phyloP scores from a whole-genome alignment of 2,329 filamentous ascomycete species.

The Akanthomyces dipterigenus region DNA sequence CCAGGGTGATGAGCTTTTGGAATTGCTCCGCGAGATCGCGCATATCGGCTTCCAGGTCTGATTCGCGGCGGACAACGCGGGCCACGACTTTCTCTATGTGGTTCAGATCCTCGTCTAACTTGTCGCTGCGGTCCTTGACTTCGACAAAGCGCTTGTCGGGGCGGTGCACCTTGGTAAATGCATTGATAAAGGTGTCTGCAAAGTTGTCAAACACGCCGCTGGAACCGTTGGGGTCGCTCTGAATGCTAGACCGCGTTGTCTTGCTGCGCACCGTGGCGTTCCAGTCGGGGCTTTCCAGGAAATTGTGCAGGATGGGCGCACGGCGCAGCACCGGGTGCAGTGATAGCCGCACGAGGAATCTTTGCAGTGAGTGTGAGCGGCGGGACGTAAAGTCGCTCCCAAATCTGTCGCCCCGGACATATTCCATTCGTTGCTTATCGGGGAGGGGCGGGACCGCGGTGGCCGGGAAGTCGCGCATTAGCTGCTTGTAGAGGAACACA shows the following conservation, averaged over 20 bases:
- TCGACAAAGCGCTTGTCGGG: conserved; percentile 92
- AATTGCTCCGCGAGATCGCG: conserved; percentile 89
- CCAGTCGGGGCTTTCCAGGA: conserved; percentile 92
- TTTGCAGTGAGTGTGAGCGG: conserved; percentile 81
- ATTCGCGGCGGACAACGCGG: conserved; percentile 78
- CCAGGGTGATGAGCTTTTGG: conserved; percentile 82
- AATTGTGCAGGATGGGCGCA: conserved; percentile 74
- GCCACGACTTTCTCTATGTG: conserved; percentile 96
- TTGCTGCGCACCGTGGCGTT: conserved; percentile 89
- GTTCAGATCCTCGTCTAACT: conserved; percentile 85
- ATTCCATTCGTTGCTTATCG: conserved; percentile 99
- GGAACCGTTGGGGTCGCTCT: conserved; percentile 39
- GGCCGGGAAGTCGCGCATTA: conserved; percentile 81
- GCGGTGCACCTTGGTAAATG: conserved; percentile 93
- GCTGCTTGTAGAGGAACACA: conserved; percentile 87
- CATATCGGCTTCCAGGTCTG: conserved; percentile 82
- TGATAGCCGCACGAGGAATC: conserved; percentile 80
- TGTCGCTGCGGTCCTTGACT: conserved; percentile 85
- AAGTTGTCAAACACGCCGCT: conserved; percentile 87
- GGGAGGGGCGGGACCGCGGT: conserved; percentile 90
- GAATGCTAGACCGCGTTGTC: conserved; percentile 55
- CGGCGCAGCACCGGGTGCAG: conserved; percentile 85
- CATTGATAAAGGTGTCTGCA: conserved; percentile 93
- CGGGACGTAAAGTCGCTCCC: conserved; percentile 85
- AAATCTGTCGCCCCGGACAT: conserved; percentile 93